Evolutionary conservation across 768 basidiomycete genomes (phyloP).

Genomic region (Lactarius indigo): DNA sequence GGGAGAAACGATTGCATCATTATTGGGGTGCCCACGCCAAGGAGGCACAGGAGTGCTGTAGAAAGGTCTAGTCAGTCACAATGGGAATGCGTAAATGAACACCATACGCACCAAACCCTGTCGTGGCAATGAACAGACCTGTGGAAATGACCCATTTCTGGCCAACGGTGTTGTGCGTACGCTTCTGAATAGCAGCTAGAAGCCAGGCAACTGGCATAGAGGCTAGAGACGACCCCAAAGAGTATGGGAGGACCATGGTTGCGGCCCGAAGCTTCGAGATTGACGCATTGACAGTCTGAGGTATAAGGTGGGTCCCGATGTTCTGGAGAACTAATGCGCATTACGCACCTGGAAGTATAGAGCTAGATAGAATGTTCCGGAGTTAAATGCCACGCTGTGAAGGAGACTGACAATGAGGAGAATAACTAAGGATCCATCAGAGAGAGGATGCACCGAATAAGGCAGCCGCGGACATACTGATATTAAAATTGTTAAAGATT

Average conservation of each 20-base stretch:
- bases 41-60: slow-evolving; percentile 62
- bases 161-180: slow-evolving; percentile 52
- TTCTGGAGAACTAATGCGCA: neutral
- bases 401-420: slow-evolving; percentile 70
- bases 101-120: slow-evolving; percentile 64
- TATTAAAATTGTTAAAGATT: slow-evolving; percentile 56
- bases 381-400: slow-evolving; percentile 79
- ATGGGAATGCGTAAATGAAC: neutral
- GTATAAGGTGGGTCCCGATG: neutral
- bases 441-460: slow-evolving; percentile 4
- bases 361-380: slow-evolving; percentile 84
- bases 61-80: neutral
- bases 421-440: slow-evolving; percentile 44
- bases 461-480: slow-evolving; percentile 41
- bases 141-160: slow-evolving; percentile 61
- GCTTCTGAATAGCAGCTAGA: slow-evolving; percentile 62
- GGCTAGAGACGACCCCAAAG: slow-evolving; percentile 78
- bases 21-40: slow-evolving; percentile 50
- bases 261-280: slow-evolving; percentile 67
- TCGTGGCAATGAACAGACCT: slow-evolving; percentile 61
- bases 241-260: slow-evolving; percentile 74
- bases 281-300: slow-evolving; percentile 64
- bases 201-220: slow-evolving; percentile 87
- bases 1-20: slow-evolving; percentile 54
- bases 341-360: slow-evolving; percentile 70